Evolutionary conservation across 352 stramenopile genomes (phyloP), one percentile per base, ranked within the genome.

Genomic region (Globisporangium cystogenes): DNA sequence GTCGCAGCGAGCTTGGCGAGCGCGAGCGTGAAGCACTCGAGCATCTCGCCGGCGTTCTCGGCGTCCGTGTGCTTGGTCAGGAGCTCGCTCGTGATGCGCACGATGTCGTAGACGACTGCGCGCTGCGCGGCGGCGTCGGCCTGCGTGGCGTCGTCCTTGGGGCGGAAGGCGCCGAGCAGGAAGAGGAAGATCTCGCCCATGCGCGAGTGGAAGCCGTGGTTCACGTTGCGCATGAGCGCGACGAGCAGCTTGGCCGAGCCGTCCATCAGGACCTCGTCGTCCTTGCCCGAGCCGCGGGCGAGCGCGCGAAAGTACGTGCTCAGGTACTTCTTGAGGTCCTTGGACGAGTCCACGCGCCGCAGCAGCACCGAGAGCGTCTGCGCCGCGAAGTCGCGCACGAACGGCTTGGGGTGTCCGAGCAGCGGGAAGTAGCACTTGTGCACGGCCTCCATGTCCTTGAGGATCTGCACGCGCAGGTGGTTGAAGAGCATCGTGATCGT

Each of bases 371-470:
- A 86, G 20, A 96, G 70, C 27, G 86, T 95, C 64, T 96, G 83
- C 1, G 86, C 86, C 1, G 86, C 86, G 57, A 97, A 97, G 1
- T 91, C 76, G n/a, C 88, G 84, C 41, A 97, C 82, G 36, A 96
- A 97, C 23, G 83, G 75, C 39, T 86, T 76, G 0, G 77, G 62
- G 58, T 97, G 81, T 7, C 85, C 87, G 7, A 97, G 78, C 35
- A 97, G 58, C 26, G 85, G 76, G 65, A 94, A 94, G 68, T 96
- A 97, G 66, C 77, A 96, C 53, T 90, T 81, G 70, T 95, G 86
- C 24, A 97, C 75, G n/a, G 83, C 74, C 24, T 90, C 81, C 80
- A 97, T 96, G 56, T 97, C 82, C 40, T 86, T 76, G 8, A 94
- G 64, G 31, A 97, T 67, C 46, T 94, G 79, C 44, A 81, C 67